Evolutionary conservation across 768 basidiomycete species (phyloP).

Genomic region (Kwoniella dejecticola): DNA sequence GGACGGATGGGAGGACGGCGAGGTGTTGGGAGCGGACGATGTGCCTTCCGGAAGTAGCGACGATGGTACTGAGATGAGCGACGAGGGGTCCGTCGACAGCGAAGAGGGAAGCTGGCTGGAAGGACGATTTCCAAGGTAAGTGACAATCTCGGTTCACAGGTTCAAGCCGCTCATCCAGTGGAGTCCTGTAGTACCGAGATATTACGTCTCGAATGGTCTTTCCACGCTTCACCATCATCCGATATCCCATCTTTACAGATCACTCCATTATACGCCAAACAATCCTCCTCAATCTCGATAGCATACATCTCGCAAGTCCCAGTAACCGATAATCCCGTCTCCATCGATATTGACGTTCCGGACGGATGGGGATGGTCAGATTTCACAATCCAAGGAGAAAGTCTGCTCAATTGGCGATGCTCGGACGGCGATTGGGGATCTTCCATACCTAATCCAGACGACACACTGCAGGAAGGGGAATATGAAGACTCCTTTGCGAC

Average conservation of each 20-base stretch:
- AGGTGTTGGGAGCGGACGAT: constrained; percentile 32
- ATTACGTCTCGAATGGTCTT: constrained; percentile 42
- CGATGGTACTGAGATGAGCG: constrained; percentile 20
- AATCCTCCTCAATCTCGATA: constrained; percentile 24
- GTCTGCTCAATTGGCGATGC: constrained; percentile 26
- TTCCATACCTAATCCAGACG: constrained; percentile 13
- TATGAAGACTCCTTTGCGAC: constrained; percentile 41
- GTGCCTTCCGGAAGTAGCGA: constrained; percentile 11
- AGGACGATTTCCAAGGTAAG: constrained; percentile 44
- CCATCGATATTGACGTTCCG: constrained; percentile 28
- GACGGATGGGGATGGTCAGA: constrained; percentile 42
- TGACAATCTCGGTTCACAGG: not conserved
- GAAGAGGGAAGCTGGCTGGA: constrained; percentile 39
- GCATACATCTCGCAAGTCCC: constrained; percentile 18
- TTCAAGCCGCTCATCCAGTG: not conserved
- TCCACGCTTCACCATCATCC: constrained; percentile 10
- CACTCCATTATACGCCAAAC: constrained; percentile 21
- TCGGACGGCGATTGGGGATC: constrained; percentile 26
- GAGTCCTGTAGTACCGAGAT: constrained; percentile 28
- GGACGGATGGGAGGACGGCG: constrained; percentile 43
- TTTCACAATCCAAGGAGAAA: constrained; percentile 25
- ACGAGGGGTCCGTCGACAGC: constrained; percentile 13
- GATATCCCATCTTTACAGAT: constrained; percentile 21
- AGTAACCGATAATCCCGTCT: not conserved
- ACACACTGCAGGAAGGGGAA: constrained; percentile 2